Percentiles rank a stretch among this genome's conserved stretches.
Evolutionary conservation across 352 stramenopile genomes (phyloP).

Genomic region (Phytopythium mirpurense): DNA sequence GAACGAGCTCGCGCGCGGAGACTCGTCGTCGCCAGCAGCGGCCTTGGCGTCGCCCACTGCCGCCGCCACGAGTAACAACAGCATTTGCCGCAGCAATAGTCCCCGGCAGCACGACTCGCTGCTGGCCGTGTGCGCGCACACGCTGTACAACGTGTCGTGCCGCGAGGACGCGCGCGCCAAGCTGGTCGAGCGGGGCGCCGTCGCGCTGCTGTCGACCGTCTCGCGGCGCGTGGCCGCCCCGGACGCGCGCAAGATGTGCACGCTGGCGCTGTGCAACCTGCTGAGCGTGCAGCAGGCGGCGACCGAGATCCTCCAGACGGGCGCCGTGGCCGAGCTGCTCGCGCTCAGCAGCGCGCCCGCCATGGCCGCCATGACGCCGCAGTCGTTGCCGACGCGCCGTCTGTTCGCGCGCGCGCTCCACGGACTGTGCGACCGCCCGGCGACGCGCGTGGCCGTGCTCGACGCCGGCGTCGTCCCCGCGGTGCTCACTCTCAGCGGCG

Average conservation of each 20-base stretch:
- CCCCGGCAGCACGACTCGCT: no score
- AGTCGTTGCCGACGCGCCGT: constrained; percentile 42
- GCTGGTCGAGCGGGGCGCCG: constrained; percentile 61
- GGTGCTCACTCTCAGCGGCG: constrained; percentile 40
- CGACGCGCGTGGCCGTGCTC: constrained; percentile 41
- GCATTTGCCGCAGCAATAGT: no score
- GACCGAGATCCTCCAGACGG: constrained; percentile 57
- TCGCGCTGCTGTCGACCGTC: constrained; percentile 45
- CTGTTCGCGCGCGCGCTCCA: constrained; percentile 67
- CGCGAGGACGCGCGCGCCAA: constrained; percentile 61
- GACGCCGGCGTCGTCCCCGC: constrained; percentile 51
- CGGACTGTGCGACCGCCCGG: constrained; percentile 50
- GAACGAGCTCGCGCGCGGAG: constrained; percentile 38
- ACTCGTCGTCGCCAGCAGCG: constrained; percentile 8
- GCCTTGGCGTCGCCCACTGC: no score
- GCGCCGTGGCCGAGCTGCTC: constrained; percentile 60
- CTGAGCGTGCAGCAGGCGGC: constrained; percentile 69
- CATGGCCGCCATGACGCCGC: constrained; percentile 3
- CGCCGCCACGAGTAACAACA: no score
- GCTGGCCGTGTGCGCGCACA: constrained; percentile 41
- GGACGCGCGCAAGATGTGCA: constrained; percentile 74
- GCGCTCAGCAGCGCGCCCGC: constrained; percentile 34
- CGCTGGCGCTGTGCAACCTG: constrained; percentile 69
- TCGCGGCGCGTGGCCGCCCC: constrained; percentile 25
- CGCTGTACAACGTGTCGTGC: constrained; percentile 69